Percentiles rank a stretch among this genome's conserved stretches.
phyloP scores from a whole-genome alignment of 2,329 filamentous ascomycete species.

The Botrytis cinerea region DNA sequence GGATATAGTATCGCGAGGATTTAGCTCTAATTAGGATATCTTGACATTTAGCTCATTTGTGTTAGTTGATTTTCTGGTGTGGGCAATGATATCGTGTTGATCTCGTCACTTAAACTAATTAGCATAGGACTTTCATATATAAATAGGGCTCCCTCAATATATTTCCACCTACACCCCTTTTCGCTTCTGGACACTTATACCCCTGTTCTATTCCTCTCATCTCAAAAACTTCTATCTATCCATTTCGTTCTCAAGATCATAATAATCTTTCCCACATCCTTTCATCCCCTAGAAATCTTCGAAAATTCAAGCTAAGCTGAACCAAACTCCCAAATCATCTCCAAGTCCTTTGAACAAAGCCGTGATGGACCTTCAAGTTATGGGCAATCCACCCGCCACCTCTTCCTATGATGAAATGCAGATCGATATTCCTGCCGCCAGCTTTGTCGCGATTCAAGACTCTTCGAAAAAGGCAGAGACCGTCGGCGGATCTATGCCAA shows the following conservation, averaged over 20 bases:
- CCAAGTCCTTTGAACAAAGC: not conserved
- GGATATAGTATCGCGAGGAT: not conserved
- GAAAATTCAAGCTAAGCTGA: not conserved
- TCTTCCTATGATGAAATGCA: not conserved
- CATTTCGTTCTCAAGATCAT: not conserved
- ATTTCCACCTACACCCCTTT: not conserved
- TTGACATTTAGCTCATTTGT: accelerated
- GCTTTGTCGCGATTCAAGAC: not conserved
- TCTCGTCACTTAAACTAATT: not conserved
- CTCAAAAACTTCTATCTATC: not conserved
- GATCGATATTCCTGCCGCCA: not conserved
- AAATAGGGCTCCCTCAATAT: not conserved
- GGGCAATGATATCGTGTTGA: not conserved
- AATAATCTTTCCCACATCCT: not conserved
- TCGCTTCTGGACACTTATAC: not conserved
- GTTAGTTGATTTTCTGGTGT: not conserved
- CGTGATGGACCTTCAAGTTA: accelerated
- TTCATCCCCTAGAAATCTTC: not conserved
- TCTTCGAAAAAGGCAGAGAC: not conserved
- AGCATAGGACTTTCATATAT: not conserved
- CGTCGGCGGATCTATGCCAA: not conserved
- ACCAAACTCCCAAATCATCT: not conserved
- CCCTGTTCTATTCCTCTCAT: not conserved
- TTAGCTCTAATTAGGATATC: not conserved
- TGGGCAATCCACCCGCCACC: not conserved